Evolutionary conservation across 495 filamentous ascomycete species (phyloP).

Genomic region (Penicillium arizonense): DNA sequence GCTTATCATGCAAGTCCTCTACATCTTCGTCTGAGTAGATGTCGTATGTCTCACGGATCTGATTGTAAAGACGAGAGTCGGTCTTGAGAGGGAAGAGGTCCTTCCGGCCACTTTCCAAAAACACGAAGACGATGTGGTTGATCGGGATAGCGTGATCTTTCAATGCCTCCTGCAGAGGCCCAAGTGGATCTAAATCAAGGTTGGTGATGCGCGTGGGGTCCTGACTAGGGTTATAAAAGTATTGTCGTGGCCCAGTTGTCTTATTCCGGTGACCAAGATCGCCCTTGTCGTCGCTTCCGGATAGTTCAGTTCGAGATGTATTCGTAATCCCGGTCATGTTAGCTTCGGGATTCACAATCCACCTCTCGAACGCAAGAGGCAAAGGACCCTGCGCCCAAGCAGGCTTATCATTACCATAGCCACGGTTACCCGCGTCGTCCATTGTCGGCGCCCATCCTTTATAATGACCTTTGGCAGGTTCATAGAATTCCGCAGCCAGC

Average conservation of each 20-base stretch:
- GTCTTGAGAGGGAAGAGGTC: constrained; percentile 46
- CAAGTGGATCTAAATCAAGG: constrained; percentile 32
- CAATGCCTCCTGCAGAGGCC: constrained; percentile 27
- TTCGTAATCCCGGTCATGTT: not conserved
- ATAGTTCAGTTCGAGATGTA: not conserved
- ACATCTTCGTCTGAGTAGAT: constrained; percentile 28
- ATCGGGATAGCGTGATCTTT: constrained; percentile 30
- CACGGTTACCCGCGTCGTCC: constrained; percentile 4
- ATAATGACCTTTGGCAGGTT: constrained; percentile 16
- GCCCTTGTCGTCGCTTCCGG: not conserved
- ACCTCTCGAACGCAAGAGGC: constrained; percentile 21
- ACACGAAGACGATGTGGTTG: constrained; percentile 42
- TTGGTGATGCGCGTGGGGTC: constrained; percentile 47
- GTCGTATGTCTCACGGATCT: constrained; percentile 40
- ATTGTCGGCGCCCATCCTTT: constrained; percentile 19
- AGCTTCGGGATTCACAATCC: constrained; percentile 6
- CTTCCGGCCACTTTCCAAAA: constrained; percentile 47
- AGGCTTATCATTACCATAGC: constrained; percentile 14
- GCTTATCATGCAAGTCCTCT: constrained; percentile 22
- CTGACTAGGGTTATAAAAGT: constrained; percentile 36
- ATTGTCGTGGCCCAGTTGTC: constrained; percentile 5
- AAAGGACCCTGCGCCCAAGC: constrained; percentile 17
- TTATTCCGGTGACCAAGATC: not conserved
- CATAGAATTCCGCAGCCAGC: constrained; percentile 15
- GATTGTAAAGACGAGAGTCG: constrained; percentile 33